Percentiles rank a stretch among this genome's conserved stretches.
Conservation (phyloP, 2,329 filamentous ascomycete species). For the Myriangium duriaei region DNA sequence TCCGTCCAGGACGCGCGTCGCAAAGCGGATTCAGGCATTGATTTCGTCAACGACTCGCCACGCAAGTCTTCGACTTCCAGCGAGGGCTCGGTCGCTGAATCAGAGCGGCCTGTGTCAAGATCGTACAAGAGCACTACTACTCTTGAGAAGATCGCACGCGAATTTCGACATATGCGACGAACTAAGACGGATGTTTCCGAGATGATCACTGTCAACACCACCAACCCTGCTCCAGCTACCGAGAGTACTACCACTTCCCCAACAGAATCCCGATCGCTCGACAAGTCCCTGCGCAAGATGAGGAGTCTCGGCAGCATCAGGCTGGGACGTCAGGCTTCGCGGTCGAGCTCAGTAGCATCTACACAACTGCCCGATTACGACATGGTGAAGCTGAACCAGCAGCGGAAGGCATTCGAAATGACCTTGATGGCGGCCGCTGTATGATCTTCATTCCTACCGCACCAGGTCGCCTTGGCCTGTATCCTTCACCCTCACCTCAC, state of each 20-base stretch:
- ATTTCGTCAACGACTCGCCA: constrained; percentile 36
- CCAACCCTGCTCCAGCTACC: constrained; percentile 3
- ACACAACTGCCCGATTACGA: constrained; percentile 32
- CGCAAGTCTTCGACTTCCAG: constrained; percentile 14
- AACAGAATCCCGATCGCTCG: background rate
- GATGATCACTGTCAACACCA: constrained; percentile 24
- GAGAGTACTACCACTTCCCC: constrained; percentile 9
- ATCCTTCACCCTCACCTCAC: too few relatives aligned
- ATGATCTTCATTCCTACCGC: too few relatives aligned
- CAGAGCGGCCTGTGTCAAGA: constrained; percentile 12
- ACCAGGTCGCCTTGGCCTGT: too few relatives aligned
- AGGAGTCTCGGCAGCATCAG: constrained; percentile 23
- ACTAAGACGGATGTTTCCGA: constrained; percentile 40
- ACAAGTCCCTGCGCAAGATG: constrained; percentile 23
- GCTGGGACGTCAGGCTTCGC: constrained; percentile 20
- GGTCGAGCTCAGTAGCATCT: constrained; percentile 22
- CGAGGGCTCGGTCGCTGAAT: constrained; percentile 14
- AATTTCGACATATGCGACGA: constrained; percentile 46
- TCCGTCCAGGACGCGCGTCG: constrained; percentile 25
- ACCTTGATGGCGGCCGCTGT: constrained; percentile 14
- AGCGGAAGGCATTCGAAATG: constrained; percentile 37
- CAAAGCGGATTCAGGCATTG: constrained; percentile 53
- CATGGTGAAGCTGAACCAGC: constrained; percentile 35
- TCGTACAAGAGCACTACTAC: constrained; percentile 31
- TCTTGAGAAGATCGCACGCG: constrained; percentile 48